Evolutionary conservation across 495 filamentous ascomycete species (phyloP).

Genomic region (Tuber microsphaerosporum): DNA sequence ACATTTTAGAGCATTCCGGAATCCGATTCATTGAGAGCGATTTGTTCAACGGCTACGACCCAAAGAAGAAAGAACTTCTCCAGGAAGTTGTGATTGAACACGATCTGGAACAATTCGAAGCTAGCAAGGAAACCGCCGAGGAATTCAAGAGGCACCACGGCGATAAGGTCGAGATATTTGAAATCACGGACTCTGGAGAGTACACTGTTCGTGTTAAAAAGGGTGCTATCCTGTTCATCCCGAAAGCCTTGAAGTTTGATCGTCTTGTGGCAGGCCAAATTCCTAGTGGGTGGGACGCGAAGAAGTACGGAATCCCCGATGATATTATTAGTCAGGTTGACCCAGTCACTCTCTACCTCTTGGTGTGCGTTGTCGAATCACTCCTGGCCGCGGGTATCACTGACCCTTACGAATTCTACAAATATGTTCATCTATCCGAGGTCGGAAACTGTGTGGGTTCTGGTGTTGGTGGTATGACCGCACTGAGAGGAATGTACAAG

Average conservation of each 20-base stretch:
- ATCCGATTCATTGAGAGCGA: constrained; percentile 97
- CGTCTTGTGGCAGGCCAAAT: constrained; percentile 94
- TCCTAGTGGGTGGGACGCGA: constrained; percentile 93
- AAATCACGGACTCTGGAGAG: constrained; percentile 88
- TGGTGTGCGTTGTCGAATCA: constrained; percentile 86
- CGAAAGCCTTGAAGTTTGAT: constrained; percentile 94
- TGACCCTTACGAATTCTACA: constrained; percentile 99
- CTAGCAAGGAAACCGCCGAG: constrained; percentile 91
- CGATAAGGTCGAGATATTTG: constrained; percentile 95
- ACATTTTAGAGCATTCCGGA: constrained; percentile 91
- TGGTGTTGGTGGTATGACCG: constrained; percentile 87
- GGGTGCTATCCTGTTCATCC: constrained; percentile 86
- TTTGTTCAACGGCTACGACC: constrained; percentile 94
- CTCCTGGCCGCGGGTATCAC: constrained; percentile 90
- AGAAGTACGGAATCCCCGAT: constrained; percentile 88
- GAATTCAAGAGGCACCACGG: constrained; percentile 96
- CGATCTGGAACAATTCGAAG: constrained; percentile 92
- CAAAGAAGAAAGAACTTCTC: constrained; percentile 94
- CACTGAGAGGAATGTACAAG: constrained; percentile 95
- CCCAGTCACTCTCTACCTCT: constrained; percentile 86
- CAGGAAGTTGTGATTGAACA: constrained; percentile 96
- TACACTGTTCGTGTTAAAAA: constrained; percentile 90
- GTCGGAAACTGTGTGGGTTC: constrained; percentile 98
- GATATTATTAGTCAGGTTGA: constrained; percentile 98
- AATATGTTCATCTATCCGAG: constrained; percentile 96